A percentile compares a stretch with the other conserved stretches of the same genome.
These are phyloP conservation scores for Acidomyces sp. DNA, from an alignment of 495 filamentous ascomycete species.

Conservation along the genomic window DNA sequence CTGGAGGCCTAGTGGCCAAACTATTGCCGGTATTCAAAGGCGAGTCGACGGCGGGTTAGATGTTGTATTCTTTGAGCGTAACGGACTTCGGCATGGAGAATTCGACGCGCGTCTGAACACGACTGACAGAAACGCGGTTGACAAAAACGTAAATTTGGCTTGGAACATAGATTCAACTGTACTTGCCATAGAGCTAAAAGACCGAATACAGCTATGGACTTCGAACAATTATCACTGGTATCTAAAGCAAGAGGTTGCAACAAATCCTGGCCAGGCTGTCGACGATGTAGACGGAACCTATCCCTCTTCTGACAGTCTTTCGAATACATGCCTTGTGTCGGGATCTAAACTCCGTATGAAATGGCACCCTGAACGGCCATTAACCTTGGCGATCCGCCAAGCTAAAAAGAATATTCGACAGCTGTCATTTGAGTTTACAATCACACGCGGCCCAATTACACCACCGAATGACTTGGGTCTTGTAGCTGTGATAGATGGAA, in stretches of 20 bases:
- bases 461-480: constrained; percentile 68
- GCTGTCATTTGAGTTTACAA: constrained; percentile 41
- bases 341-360: no score
- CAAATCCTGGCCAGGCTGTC: not conserved
- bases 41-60: constrained; percentile 48
- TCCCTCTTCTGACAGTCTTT: no score
- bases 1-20: constrained; percentile 82
- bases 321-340: no score
- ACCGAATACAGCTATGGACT: constrained; percentile 85
- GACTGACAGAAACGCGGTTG: constrained; percentile 42
- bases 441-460: constrained; percentile 51
- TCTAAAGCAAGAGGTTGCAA: constrained; percentile 69
- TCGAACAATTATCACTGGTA: constrained; percentile 98
- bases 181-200: constrained; percentile 61
- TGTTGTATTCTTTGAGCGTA: constrained; percentile 92
- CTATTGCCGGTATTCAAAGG: constrained; percentile 73
- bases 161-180: constrained; percentile 93
- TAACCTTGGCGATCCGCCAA: constrained; percentile 39
- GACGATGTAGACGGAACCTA: no score
- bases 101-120: constrained; percentile 60
- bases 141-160: constrained; percentile 47
- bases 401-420: constrained; percentile 1
- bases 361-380: constrained; percentile 79
- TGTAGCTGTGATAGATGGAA: constrained; percentile 54
- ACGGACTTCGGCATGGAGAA: constrained; percentile 85